These are phyloP conservation scores for Hypoxylon fuscum DNA, from an alignment of 495 filamentous ascomycete genomes.

Conservation along the genomic window DNA sequence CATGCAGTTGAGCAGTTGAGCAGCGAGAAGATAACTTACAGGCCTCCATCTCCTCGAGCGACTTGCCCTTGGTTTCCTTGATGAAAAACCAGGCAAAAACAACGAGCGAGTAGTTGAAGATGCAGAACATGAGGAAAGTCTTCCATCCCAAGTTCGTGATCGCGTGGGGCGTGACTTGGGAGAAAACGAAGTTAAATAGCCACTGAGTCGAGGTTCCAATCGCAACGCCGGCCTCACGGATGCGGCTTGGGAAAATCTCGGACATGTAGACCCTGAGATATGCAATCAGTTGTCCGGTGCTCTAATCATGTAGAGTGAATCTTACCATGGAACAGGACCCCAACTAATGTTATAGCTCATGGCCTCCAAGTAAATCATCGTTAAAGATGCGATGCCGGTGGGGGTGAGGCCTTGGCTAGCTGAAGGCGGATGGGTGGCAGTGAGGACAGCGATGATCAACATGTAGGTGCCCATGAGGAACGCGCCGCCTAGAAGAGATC, in stretches of 20 bases:
- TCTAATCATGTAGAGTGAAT: too few species aligned
- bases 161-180: slow-evolving; percentile 58
- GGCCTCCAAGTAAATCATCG: slow-evolving; percentile 61
- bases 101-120: slow-evolving; percentile 58
- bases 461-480: slow-evolving; percentile 49
- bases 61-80: slow-evolving; percentile 51
- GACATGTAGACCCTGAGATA: slow-evolving; percentile 51
- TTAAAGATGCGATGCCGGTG: slow-evolving; percentile 57
- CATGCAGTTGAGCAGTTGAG: slow-evolving; percentile 47
- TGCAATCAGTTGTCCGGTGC: background rate
- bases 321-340: slow-evolving; percentile 58
- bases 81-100: slow-evolving; percentile 57
- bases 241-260: slow-evolving; percentile 61
- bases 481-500: slow-evolving; percentile 47
- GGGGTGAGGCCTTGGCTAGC: slow-evolving; percentile 30
- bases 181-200: slow-evolving; percentile 64
- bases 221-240: slow-evolving; percentile 54
- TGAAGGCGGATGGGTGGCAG: slow-evolving; percentile 54
- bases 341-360: slow-evolving; percentile 60
- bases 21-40: slow-evolving; percentile 56
- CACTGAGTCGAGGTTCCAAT: slow-evolving; percentile 59
- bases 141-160: slow-evolving; percentile 58
- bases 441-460: slow-evolving; percentile 40
- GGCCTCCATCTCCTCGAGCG: slow-evolving; percentile 40
- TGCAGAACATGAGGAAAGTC: slow-evolving; percentile 65